Conservation (phyloP, 1,284 basidiomycete species). For the Ganoderma meredithae region DNA sequence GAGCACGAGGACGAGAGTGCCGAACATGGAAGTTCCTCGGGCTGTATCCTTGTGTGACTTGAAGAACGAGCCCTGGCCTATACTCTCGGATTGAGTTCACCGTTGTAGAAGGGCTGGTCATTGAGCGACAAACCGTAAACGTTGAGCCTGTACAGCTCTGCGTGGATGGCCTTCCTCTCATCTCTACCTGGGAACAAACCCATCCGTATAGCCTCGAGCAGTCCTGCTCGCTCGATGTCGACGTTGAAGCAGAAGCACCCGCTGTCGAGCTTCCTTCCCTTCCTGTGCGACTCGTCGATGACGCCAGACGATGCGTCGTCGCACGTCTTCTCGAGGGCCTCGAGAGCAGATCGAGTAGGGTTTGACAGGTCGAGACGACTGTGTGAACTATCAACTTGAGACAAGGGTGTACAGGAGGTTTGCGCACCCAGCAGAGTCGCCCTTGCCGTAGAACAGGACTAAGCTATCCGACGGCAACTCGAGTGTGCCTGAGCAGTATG, state of each 20-base stretch:
- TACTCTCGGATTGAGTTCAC: constrained; percentile 2
- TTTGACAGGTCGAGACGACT: constrained; percentile 23
- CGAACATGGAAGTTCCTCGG: constrained; percentile 40
- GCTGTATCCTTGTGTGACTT: constrained; percentile 53
- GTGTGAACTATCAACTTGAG: no score
- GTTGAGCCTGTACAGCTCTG: constrained; percentile 41
- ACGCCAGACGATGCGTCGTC: constrained; percentile 37
- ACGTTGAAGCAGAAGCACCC: not conserved
- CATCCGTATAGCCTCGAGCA: constrained; percentile 26
- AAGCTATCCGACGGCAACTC: not conserved
- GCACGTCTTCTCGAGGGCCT: constrained; percentile 32
- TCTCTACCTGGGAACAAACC: constrained; percentile 26
- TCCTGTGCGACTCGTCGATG: constrained; percentile 35
- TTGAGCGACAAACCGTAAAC: constrained; percentile 34
- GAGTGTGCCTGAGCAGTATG: not conserved
- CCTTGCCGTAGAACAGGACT: constrained; percentile 8
- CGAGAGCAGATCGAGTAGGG: constrained; percentile 4
- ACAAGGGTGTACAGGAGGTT: no score
- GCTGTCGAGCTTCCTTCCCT: constrained; percentile 38
- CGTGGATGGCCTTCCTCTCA: constrained; percentile 18
- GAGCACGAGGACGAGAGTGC: constrained; percentile 50
- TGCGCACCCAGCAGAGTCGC: not conserved
- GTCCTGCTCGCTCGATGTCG: constrained; percentile 16
- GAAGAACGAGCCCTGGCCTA: constrained; percentile 47
- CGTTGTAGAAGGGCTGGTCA: constrained; percentile 33